Evolutionary conservation across 2,329 filamentous ascomycete species (phyloP), one percentile per base, ranked within the genome.

Genomic region (Exophiala calicioides): DNA sequence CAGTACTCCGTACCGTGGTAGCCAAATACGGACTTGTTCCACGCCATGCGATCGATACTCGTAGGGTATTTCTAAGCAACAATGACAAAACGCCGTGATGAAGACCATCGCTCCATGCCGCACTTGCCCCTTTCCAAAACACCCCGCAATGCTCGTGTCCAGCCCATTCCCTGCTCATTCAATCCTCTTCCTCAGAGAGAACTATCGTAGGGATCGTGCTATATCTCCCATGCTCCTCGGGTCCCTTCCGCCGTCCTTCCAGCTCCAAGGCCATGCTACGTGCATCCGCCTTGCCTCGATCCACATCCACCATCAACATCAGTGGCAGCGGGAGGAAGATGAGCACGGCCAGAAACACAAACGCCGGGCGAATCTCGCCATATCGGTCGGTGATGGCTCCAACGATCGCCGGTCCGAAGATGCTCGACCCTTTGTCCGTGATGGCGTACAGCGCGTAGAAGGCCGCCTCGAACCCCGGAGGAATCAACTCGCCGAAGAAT

Each of bases 381-480:
- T 85, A 85, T 39, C 74, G 80, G 67, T 97, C 90, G 9, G 93
- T 95, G 56, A 98, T 95, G 9, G 84, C 82, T 1, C 90, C 93
- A 0, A 98, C 93, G 63, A 98, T 91, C 0, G 89, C 86, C 0
- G 93, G 93, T 0, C 93, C 93, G 66, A 98, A 96, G 2, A 97
- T 77, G 63, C 88, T 94, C 16, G 87, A 93, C 1, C 91, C 90
- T 68, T 98, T 98, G 66, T 98, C 93, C 1, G 93, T 97, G 55
- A 97, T 96, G 26, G 93, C 93, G 64, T 97, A 98, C 1, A 98
- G 75, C 0, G 91, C 90, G 64, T 95, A 98, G 64, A 98, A 98
- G 0, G 91, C 90, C 0, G 93, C 90, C 68, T 98, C 93, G 21
- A 86, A 94, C 3, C 93, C 93, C 0, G 89, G 88, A 1, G 93